These are phyloP conservation scores for Candida albicans DNA, from an alignment of 1,139 yeast species.

Conservation along the genomic window DNA sequence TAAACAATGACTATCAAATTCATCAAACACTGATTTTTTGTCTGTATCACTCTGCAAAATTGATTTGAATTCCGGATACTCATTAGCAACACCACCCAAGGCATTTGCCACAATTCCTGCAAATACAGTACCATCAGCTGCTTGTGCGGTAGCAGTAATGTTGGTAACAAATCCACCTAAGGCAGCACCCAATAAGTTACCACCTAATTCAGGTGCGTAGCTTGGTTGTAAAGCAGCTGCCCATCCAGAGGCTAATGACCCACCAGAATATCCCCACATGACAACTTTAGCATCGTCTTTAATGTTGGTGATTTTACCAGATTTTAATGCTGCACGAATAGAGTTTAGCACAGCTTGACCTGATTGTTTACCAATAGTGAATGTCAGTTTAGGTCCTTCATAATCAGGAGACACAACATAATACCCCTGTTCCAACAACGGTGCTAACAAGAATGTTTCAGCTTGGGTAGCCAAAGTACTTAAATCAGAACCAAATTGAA, in stretches of 20 bases:
- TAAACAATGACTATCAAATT: too few relatives aligned
- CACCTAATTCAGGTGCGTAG: conserved; percentile 31
- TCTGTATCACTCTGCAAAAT: conserved; percentile 8
- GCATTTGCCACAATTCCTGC: conserved; percentile 30
- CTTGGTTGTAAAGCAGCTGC: conserved; percentile 34
- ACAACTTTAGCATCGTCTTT: conserved; percentile 25
- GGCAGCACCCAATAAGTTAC: conserved; percentile 27
- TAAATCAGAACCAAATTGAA: conserved; percentile 12
- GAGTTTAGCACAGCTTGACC: conserved; percentile 35
- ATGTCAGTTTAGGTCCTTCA: conserved; percentile 21
- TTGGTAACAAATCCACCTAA: conserved; percentile 32
- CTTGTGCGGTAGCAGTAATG: conserved; percentile 21
- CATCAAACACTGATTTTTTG: too few relatives aligned
- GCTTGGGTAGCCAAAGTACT: conserved; percentile 3
- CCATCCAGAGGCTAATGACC: conserved; percentile 40
- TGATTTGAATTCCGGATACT: conserved; percentile 24
- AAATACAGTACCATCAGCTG: conserved; percentile 23
- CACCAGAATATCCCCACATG: conserved; percentile 44
- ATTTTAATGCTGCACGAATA: conserved; percentile 28
- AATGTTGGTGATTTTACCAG: conserved; percentile 29
- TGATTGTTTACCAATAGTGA: conserved; percentile 27
- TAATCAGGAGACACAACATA: conserved; percentile 36
- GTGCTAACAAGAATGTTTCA: conserved; percentile 15
- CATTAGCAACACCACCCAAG: conserved; percentile 26
- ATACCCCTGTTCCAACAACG: conserved; percentile 31